Conservation (phyloP, 2,329 filamentous ascomycete genomes). For the Calcarisporium arbuscula region DNA sequence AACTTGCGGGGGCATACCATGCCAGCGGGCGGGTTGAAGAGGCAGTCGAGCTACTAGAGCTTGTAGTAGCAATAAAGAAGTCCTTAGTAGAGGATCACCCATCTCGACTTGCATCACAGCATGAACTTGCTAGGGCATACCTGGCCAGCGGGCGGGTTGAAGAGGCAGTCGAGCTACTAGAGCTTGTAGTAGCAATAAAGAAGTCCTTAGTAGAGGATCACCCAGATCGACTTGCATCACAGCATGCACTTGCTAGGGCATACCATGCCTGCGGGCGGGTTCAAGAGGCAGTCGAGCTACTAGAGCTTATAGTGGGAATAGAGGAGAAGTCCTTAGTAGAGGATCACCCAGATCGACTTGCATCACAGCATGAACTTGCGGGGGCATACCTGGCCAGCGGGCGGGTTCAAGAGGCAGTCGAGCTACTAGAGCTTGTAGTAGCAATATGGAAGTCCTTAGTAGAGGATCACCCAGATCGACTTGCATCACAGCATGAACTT, state of each 20-base stretch:
- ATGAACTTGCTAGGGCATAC: background rate
- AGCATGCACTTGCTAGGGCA: constrained; percentile 6
- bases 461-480: background rate
- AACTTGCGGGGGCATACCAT: background rate
- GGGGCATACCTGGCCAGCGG: constrained; percentile 2
- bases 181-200: background rate
- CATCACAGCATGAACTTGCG: constrained; percentile 7
- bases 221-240: constrained; percentile 4
- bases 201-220: background rate
- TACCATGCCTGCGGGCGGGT: no score
- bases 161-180: background rate
- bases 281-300: constrained; percentile 4
- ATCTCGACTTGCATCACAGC: background rate
- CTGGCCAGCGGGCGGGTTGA: no score
- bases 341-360: constrained; percentile 1
- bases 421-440: constrained; percentile 5
- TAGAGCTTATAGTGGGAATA: constrained; percentile 5
- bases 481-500: constrained; percentile 6
- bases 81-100: background rate
- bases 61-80: background rate
- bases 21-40: background rate
- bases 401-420: constrained; percentile 5
- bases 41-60: background rate
- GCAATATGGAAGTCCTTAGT: background rate
- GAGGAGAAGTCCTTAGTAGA: constrained; percentile 1